Conservation (phyloP, 73 alveolate genomes). For the Tetrahymena borealis region DNA sequence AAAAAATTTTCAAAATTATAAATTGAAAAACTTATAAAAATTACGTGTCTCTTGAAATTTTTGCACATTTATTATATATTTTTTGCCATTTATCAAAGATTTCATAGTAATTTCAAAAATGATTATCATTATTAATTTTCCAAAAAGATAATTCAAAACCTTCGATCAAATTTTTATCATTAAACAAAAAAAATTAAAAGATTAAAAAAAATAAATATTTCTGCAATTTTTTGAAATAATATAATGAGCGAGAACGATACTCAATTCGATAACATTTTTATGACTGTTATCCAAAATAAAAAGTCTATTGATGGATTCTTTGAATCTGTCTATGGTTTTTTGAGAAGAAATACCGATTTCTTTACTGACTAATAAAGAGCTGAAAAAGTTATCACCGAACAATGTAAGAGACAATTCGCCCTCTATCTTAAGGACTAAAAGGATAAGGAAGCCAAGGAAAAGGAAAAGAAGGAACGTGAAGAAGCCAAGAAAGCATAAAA, state of each 20-base stretch:
- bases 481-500: constrained; percentile 48
- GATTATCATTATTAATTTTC: background rate
- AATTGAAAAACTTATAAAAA: background rate
- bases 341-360: constrained; percentile 89
- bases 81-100: no score
- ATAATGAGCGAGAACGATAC: constrained; percentile 44
- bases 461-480: constrained; percentile 55
- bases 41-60: background rate
- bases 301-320: constrained; percentile 86
- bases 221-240: background rate
- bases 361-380: constrained; percentile 65
- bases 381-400: constrained; percentile 33
- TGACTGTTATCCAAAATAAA: constrained; percentile 88
- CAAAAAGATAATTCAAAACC: background rate
- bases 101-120: no score
- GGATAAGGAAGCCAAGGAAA: constrained; percentile 70
- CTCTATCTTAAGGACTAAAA: constrained; percentile 45
- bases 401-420: constrained; percentile 45
- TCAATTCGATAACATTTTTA: constrained; percentile 85
- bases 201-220: background rate
- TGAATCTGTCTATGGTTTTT: constrained; percentile 80
- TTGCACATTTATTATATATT: no score
- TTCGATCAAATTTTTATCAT: background rate
- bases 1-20: background rate
- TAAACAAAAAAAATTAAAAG: background rate